A percentile compares a stretch with the other conserved stretches of the same genome.
These are phyloP conservation scores for Sphagnum tenellum DNA, from an alignment of 225 moss, liverwort and hornwort genomes.

Conservation along the genomic window DNA sequence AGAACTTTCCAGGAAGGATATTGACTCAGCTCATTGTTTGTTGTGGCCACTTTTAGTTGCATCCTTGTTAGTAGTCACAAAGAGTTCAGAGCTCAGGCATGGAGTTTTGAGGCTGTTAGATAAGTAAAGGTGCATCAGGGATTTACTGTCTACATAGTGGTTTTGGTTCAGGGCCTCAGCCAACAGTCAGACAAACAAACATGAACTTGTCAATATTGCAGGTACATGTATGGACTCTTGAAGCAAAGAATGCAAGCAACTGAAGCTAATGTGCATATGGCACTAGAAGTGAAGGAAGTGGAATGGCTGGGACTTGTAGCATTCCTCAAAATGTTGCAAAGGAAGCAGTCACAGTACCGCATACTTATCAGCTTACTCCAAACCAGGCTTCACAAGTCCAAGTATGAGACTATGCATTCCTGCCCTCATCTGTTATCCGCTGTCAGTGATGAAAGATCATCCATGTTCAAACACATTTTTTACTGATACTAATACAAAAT, in stretches of 20 bases:
- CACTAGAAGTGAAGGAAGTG: constrained; percentile 49
- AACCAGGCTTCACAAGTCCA: constrained; percentile 31
- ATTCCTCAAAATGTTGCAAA: constrained; percentile 59
- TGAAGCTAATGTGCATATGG: constrained; percentile 35
- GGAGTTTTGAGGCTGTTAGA: no score
- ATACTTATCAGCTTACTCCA: constrained; percentile 47
- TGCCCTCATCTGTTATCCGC: constrained; percentile 71
- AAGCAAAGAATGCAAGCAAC: constrained; percentile 70
- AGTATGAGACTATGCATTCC: constrained; percentile 22
- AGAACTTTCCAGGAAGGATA: background rate
- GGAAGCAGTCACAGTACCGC: constrained; percentile 72
- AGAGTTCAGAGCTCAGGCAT: no score
- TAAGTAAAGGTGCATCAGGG: background rate
- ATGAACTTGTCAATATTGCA: constrained; percentile 12
- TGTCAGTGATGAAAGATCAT: constrained; percentile 62
- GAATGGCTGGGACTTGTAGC: constrained; percentile 78
- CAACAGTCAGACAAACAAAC: background rate
- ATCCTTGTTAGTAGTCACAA: no score
- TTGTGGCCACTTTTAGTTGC: no score
- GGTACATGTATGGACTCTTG: constrained; percentile 85
- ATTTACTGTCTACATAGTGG: background rate
- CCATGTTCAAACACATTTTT: constrained; percentile 73
- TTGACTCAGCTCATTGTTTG: no score
- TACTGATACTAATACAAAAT: constrained; percentile 27
- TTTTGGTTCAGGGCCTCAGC: background rate